Evolutionary conservation across 805 yeast genomes (phyloP).

Genomic region (Yarrowia sp.): DNA sequence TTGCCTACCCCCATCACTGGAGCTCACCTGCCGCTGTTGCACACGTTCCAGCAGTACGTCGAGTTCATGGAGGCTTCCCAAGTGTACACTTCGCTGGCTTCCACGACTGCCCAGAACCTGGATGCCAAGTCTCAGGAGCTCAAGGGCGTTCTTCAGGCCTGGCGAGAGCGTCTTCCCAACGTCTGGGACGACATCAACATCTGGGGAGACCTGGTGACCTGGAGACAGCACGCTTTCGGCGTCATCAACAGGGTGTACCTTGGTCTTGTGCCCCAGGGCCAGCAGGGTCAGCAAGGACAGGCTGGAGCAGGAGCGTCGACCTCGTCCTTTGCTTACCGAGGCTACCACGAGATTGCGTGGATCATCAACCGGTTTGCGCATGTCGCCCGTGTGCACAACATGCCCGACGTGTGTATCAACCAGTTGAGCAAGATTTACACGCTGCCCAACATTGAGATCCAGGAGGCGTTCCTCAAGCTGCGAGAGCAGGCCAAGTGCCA

Average conservation of each 20-base stretch:
- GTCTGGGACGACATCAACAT: slow-evolving; percentile 96
- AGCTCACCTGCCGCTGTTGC: slow-evolving; percentile 89
- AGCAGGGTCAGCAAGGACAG: slow-evolving; percentile 54
- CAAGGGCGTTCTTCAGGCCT: slow-evolving; percentile 91
- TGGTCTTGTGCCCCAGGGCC: slow-evolving; percentile 71
- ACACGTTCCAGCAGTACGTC: slow-evolving; percentile 95
- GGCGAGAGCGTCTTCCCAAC: slow-evolving; percentile 97
- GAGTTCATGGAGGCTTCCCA: slow-evolving; percentile 98
- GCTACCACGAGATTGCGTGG: slow-evolving; percentile 99
- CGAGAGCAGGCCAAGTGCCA: slow-evolving; percentile 98
- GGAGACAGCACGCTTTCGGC: slow-evolving; percentile 98
- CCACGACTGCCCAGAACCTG: slow-evolving; percentile 89
- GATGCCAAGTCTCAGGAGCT: slow-evolving; percentile 94
- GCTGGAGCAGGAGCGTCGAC: slow-evolving; percentile 59
- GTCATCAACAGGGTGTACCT: slow-evolving; percentile 93
- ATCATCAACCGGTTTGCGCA: slow-evolving; percentile 97
- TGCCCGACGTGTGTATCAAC: slow-evolving; percentile 95
- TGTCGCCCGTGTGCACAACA: slow-evolving; percentile 94
- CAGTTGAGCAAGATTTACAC: slow-evolving; percentile 94
- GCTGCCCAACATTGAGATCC: slow-evolving; percentile 95
- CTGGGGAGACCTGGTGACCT: slow-evolving; percentile 97
- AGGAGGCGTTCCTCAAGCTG: slow-evolving; percentile 93
- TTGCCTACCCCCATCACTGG: slow-evolving; percentile 74
- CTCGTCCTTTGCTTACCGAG: slow-evolving; percentile 94
- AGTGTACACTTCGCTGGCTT: slow-evolving; percentile 82